Percentiles rank a stretch among this genome's conserved stretches.
Evolutionary conservation across 257 asterid species (phyloP).

Genomic region (Solanum paucissectum): DNA sequence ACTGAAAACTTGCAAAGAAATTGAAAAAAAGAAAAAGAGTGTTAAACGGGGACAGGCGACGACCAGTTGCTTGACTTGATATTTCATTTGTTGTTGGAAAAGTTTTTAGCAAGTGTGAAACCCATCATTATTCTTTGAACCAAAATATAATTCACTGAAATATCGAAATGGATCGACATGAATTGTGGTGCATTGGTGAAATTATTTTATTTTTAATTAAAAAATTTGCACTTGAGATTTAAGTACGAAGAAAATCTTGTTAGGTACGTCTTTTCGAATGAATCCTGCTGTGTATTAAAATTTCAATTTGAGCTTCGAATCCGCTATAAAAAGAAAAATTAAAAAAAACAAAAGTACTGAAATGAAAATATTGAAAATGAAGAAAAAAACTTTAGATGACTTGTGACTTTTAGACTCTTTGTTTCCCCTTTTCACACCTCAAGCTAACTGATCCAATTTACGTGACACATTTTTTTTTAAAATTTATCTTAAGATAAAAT

Average conservation of each 20-base stretch:
- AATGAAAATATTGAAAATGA: background rate
- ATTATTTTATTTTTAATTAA: too few species aligned
- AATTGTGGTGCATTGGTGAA: fast-evolving
- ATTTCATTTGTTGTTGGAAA: background rate
- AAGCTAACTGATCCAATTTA: background rate
- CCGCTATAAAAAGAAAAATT: too few species aligned
- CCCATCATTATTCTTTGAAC: background rate
- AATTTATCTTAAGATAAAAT: background rate
- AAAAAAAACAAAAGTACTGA: background rate
- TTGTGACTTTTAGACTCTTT: background rate
- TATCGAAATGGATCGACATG: background rate
- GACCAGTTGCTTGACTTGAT: slow-evolving; percentile 4
- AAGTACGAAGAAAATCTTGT: too few species aligned
- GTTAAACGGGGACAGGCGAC: background rate
- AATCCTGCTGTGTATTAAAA: fast-evolving
- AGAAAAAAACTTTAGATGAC: background rate
- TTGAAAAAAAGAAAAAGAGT: background rate
- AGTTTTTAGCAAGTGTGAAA: background rate
- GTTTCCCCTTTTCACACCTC: background rate
- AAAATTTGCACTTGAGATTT: fast-evolving
- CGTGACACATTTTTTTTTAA: too few species aligned
- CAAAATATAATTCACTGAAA: background rate
- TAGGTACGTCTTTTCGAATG: fast-evolving
- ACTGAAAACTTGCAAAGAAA: background rate
- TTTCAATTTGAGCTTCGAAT: too few species aligned